Evolutionary conservation across 805 yeast species (phyloP).

Genomic region (Barnettozyma sp.): DNA sequence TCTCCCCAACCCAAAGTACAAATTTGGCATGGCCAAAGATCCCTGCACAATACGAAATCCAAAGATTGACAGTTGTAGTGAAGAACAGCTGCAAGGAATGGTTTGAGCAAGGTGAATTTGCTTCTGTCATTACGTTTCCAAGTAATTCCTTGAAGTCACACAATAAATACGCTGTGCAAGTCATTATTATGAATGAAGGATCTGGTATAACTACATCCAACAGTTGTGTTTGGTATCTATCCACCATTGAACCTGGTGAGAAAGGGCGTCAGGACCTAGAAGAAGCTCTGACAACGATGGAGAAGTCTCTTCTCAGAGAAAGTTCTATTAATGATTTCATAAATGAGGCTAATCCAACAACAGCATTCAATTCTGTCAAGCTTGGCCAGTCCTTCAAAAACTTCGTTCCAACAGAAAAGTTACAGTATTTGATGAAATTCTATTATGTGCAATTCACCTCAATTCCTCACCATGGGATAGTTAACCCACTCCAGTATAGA

Average conservation of each 20-base stretch:
- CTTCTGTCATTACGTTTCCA: conserved; percentile 89
- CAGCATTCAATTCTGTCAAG: conserved; percentile 64
- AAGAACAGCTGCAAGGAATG: conserved; percentile 85
- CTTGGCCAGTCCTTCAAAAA: conserved; percentile 80
- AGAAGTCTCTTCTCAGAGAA: conserved; percentile 74
- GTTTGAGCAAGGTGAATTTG: conserved; percentile 79
- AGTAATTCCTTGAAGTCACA: conserved; percentile 61
- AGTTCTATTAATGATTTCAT: conserved; percentile 36
- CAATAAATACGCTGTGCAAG: conserved; percentile 76
- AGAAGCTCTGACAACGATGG: conserved; percentile 74
- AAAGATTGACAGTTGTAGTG: conserved; percentile 76
- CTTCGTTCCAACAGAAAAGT: conserved; percentile 73
- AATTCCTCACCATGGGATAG: conserved; percentile 50
- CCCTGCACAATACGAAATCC: conserved; percentile 46
- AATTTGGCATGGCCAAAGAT: conserved; percentile 35
- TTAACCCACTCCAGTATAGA: conserved; percentile 34
- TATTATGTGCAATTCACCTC: conserved; percentile 54
- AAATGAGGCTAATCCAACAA: conserved; percentile 33
- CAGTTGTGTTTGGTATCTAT: conserved; percentile 85
- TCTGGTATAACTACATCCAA: conserved; percentile 84
- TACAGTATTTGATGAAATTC: conserved; percentile 54
- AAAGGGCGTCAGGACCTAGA: conserved; percentile 74
- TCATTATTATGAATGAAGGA: conserved; percentile 78
- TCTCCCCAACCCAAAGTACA: conserved; percentile 66
- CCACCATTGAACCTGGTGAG: conserved; percentile 64